Evolutionary conservation across 2,329 filamentous ascomycete species (phyloP).

Genomic region (Hymenoscyphus infarciens): DNA sequence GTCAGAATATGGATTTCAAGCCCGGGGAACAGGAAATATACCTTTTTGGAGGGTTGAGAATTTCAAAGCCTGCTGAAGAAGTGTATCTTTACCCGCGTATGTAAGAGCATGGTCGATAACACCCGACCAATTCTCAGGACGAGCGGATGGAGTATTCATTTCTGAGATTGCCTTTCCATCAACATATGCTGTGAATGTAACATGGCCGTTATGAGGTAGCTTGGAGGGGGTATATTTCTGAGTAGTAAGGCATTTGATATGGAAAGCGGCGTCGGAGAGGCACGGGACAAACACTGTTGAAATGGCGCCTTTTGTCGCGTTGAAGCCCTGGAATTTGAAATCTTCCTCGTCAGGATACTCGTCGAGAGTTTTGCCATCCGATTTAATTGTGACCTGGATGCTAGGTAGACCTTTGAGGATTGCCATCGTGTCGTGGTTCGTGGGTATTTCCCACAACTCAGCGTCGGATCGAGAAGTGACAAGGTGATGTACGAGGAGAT

Average conservation of each 20-base stretch:
- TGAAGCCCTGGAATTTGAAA: conserved; percentile 9
- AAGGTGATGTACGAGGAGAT: no score
- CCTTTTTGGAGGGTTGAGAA: background rate
- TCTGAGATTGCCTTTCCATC: conserved; percentile 16
- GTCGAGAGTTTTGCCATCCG: conserved; percentile 14
- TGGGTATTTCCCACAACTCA: no score
- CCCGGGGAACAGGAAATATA: background rate
- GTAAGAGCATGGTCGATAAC: no score
- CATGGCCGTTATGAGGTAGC: no score
- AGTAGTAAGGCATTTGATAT: conserved; percentile 15
- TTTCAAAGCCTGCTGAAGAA: background rate
- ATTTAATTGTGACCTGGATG: conserved; percentile 24
- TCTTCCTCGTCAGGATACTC: conserved; percentile 25
- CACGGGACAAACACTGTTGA: conserved; percentile 23
- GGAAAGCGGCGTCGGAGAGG: conserved; percentile 20
- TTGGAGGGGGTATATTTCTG: background rate
- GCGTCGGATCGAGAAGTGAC: no score
- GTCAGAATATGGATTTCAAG: background rate
- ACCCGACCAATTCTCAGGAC: background rate
- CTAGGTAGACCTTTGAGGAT: conserved; percentile 24
- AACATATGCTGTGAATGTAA: conserved; percentile 8
- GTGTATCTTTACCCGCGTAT: background rate
- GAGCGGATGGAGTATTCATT: no score
- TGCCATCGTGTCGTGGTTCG: conserved; percentile 21
- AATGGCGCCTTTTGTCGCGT: conserved; percentile 5